phyloP scores from a whole-genome alignment of 352 stramenopile species.

The Phytophthora melonis region DNA sequence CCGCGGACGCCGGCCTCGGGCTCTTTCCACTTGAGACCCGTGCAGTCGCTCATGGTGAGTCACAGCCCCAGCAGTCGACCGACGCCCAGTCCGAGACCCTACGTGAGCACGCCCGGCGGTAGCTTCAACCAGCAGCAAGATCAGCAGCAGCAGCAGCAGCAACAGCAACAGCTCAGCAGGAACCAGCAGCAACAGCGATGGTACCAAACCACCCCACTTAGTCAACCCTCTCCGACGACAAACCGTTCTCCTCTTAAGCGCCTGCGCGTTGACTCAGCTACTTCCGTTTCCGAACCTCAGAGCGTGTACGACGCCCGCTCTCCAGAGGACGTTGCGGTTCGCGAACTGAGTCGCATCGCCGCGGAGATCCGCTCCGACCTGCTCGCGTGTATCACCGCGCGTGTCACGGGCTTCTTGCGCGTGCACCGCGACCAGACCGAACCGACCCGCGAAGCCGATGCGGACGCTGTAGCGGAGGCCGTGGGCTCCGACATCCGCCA shows the following conservation, averaged over 20 bases:
- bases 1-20: conserved; percentile 39
- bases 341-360: conserved; percentile 69
- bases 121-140: conserved; percentile 25
- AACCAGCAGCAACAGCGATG: conserved; percentile 31
- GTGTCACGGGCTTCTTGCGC: conserved; percentile 73
- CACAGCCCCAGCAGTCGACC: conserved; percentile 37
- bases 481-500: conserved; percentile 74
- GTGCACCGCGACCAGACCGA: conserved; percentile 51
- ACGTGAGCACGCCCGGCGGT: conserved; percentile 26
- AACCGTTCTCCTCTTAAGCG: conserved; percentile 38
- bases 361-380: conserved; percentile 70
- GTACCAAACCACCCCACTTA: conserved; percentile 29
- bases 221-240: conserved; percentile 32
- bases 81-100: conserved; percentile 38
- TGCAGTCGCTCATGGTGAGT: conserved; percentile 54
- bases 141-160: conserved; percentile 20
- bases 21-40: conserved; percentile 56
- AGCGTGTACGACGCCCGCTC: conserved; percentile 21
- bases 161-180: conserved; percentile 31
- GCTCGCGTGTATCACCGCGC: conserved; percentile 69
- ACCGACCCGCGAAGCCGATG: conserved; percentile 40
- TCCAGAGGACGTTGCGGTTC: conserved; percentile 64
- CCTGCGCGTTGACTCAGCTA: conserved; percentile 33
- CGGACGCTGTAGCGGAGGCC: conserved; percentile 54
- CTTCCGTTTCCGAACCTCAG: conserved; percentile 19